Evolutionary conservation across 202 grass and related monocot species (phyloP).

Genomic region (Zizania palustris): DNA sequence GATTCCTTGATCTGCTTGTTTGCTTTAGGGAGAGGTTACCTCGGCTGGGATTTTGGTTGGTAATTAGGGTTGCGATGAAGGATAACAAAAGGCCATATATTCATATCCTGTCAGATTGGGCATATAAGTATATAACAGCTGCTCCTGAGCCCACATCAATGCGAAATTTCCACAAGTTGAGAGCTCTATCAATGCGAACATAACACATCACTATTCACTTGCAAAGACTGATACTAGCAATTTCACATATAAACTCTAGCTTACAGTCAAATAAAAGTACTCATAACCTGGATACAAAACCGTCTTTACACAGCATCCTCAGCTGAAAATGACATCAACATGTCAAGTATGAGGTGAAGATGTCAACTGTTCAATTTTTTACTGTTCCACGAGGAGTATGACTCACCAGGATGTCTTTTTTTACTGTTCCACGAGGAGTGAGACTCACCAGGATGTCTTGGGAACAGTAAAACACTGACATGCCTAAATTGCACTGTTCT

Average conservation of each 20-base stretch:
- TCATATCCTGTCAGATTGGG: neutral
- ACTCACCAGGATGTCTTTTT: too few species aligned
- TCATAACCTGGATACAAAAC: neutral
- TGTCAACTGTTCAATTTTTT: neutral
- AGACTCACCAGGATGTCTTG: too few species aligned
- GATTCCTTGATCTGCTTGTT: neutral
- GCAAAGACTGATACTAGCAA: neutral
- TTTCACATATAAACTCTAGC: neutral
- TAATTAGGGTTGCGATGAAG: conserved; percentile 4
- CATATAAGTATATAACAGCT: neutral
- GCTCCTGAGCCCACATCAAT: neutral
- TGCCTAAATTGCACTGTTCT: neutral
- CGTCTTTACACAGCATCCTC: neutral
- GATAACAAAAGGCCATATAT: neutral
- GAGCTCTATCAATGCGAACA: neutral
- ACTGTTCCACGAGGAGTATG: neutral
- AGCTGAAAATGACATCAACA: neutral
- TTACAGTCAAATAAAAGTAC: neutral
- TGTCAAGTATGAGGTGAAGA: neutral
- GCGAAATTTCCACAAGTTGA: neutral
- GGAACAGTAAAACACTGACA: neutral
- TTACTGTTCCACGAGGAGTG: neutral
- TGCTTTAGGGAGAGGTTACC: neutral
- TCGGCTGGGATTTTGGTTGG: too few species aligned
- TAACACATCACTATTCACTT: neutral